These are phyloP conservation scores for Cyberlindnera subsufficiens DNA, from an alignment of 805 yeast species.

Conservation along the genomic window DNA sequence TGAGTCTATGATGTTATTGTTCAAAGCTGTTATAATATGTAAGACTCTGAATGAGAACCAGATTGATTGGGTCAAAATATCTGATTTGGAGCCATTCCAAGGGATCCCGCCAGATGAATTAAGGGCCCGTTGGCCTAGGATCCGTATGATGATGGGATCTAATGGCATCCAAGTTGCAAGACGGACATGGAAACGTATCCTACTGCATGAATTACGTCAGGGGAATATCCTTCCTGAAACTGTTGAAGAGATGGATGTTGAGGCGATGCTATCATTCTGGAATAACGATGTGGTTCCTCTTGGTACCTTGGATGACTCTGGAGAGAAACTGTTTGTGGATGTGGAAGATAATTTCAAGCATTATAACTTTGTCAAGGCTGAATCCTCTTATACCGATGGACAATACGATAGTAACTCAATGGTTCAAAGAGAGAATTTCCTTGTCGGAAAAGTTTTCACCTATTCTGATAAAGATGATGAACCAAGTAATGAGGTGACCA, in stretches of 20 bases:
- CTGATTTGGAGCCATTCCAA: conserved; percentile 32
- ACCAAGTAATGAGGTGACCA: not conserved
- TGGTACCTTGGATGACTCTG: conserved; percentile 5
- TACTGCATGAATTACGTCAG: conserved; percentile 51
- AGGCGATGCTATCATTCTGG: conserved; percentile 61
- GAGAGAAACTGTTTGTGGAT: conserved; percentile 27
- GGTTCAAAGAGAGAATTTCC: conserved; percentile 59
- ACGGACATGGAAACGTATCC: conserved; percentile 60
- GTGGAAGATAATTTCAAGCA: conserved; percentile 42
- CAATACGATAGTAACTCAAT: conserved; percentile 57
- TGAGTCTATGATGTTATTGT: conserved; percentile 28
- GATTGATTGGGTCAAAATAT: conserved; percentile 62
- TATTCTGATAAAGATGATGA: conserved; percentile 13
- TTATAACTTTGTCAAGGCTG: conserved; percentile 34
- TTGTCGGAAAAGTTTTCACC: conserved; percentile 41
- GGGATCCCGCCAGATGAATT: conserved; percentile 38
- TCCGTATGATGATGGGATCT: conserved; percentile 55
- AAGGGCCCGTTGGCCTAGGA: conserved; percentile 64
- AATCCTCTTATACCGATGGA: conserved; percentile 21
- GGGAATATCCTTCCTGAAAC: conserved; percentile 46
- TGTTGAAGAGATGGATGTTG: conserved; percentile 44
- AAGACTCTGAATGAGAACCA: conserved; percentile 51
- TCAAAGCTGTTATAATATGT: conserved; percentile 61
- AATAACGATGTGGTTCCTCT: conserved; percentile 37
- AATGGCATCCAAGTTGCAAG: conserved; percentile 49